phyloP scores from a whole-genome alignment of 306 rosid genomes.

The Cucurbita argyrosperma region DNA sequence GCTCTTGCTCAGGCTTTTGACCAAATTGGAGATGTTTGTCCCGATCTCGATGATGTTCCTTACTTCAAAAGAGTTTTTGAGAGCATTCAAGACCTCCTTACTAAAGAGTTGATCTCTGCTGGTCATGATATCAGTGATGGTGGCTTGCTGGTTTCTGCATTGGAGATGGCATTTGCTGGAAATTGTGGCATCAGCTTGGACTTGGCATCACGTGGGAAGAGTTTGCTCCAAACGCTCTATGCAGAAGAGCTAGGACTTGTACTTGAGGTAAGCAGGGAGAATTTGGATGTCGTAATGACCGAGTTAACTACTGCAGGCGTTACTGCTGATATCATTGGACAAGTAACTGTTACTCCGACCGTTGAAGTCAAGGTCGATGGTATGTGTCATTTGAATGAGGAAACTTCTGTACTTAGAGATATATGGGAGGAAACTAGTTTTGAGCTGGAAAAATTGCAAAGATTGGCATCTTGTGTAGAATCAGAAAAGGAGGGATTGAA shows the following conservation, averaged over 20 bases:
- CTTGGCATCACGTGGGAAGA: slow-evolving; percentile 37
- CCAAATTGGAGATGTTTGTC: slow-evolving; percentile 65
- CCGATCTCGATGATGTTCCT: slow-evolving; percentile 70
- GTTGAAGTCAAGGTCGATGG: slow-evolving; percentile 57
- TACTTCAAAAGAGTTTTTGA: slow-evolving; percentile 70
- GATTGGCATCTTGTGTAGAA: slow-evolving; percentile 69
- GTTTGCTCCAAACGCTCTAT: slow-evolving; percentile 57
- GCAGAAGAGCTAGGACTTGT: slow-evolving; percentile 82
- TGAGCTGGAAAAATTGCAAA: slow-evolving; percentile 56
- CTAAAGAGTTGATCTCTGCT: slow-evolving; percentile 61
- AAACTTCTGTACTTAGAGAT: slow-evolving; percentile 49
- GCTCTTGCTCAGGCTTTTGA: slow-evolving; percentile 85
- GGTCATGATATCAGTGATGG: slow-evolving; percentile 31
- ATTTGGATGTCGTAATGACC: slow-evolving; percentile 30
- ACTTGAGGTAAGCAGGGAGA: slow-evolving; percentile 58
- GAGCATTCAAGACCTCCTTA: slow-evolving; percentile 60
- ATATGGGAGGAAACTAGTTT: slow-evolving; percentile 84
- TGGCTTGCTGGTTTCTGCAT: slow-evolving; percentile 57
- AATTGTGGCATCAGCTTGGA: slow-evolving; percentile 50
- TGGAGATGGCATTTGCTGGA: slow-evolving; percentile 95
- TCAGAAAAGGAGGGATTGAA: slow-evolving; percentile 68
- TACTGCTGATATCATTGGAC: slow-evolving; percentile 46
- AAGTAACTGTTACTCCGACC: slow-evolving; percentile 33
- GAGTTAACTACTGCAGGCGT: slow-evolving; percentile 35
- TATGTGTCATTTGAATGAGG: slow-evolving; percentile 34